These are phyloP conservation scores for Ophiostoma himal-ulmi DNA, from an alignment of 2,329 filamentous ascomycete genomes.

Conservation along the genomic window DNA sequence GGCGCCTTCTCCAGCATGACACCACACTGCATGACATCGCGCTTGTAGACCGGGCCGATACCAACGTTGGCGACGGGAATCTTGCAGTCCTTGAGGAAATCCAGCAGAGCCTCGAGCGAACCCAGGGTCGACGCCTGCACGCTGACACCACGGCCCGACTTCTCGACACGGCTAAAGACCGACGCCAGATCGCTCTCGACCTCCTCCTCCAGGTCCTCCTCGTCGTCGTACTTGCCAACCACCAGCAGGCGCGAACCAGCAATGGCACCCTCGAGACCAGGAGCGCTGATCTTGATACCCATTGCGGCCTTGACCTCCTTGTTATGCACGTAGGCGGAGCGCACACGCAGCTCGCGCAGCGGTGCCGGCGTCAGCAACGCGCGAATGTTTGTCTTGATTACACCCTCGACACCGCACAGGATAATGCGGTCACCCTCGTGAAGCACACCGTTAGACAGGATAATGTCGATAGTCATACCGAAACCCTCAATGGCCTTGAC, in stretches of 20 bases:
- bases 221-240: conserved; percentile 89
- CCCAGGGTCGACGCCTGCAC: conserved; percentile 97
- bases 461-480: conserved; percentile 96
- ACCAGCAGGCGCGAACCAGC: conserved; percentile 92
- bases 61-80: conserved; percentile 97
- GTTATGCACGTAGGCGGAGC: conserved; percentile 96
- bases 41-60: conserved; percentile 95
- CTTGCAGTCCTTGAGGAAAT: conserved; percentile 93
- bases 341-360: conserved; percentile 88
- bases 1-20: conserved; percentile 94
- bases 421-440: conserved; percentile 92
- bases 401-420: conserved; percentile 91
- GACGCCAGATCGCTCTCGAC: conserved; percentile 92
- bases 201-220: conserved; percentile 93
- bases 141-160: conserved; percentile 86
- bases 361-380: conserved; percentile 89
- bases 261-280: conserved; percentile 91
- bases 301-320: conserved; percentile 98
- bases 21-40: conserved; percentile 91
- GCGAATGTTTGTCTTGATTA: conserved; percentile 91
- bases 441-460: conserved; percentile 91
- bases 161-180: conserved; percentile 85
- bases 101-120: conserved; percentile 89
- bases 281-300: conserved; percentile 97
- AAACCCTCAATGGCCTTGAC: conserved; percentile 99